Evolutionary conservation across 345 rosid species (phyloP), one percentile per base, ranked within the genome.

Genomic region (Eucalyptus erythrocorys): DNA sequence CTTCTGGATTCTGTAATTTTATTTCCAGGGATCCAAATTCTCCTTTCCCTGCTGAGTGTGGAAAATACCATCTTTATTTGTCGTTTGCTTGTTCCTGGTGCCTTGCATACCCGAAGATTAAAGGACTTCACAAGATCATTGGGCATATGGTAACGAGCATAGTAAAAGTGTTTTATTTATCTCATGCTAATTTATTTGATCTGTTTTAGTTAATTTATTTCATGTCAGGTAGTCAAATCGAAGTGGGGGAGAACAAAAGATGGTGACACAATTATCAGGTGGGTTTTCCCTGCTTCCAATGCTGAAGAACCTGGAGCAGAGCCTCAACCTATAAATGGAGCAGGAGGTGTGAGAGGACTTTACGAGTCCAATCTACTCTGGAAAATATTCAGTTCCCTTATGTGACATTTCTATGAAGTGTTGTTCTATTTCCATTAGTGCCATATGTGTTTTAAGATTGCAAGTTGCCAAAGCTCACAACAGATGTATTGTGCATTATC

Each of bases 21-120:
- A 71, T 89, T 49, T 89, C 85, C 21, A 27, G 9, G 86, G 87
- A 89, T 86, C 90, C 87, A 86, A 59, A 30, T 86, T 86, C 90
- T 27, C 61, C 86, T 64, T 89, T 89, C 68, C 87, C 85, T 22
- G 68, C 68, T 7, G 48, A 68, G 68, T 86, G 76, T 21, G 55
- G 86, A 86, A 50, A 88, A 89, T 85, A 66, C n/a, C 90, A 50
- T 68, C 88, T 89, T 64, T 89, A 89, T 66, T 30, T 89, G 43
- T 49, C 88, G 4, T 68, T 45, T 66, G 90, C 87, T 66, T 89
- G 88, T 51, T 71, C 88, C 76, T 50, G 88, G 24, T 88, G 95
- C 85, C 93, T 95, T 93, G 87, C 94, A n/a, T 91, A 92, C 87
- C 90, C 93, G 4, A 93, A 95, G 89, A 93, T 95, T 90, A 95